These are phyloP conservation scores for Cordyceps tenuipes DNA, from an alignment of 2,329 filamentous ascomycete species.

Conservation along the genomic window DNA sequence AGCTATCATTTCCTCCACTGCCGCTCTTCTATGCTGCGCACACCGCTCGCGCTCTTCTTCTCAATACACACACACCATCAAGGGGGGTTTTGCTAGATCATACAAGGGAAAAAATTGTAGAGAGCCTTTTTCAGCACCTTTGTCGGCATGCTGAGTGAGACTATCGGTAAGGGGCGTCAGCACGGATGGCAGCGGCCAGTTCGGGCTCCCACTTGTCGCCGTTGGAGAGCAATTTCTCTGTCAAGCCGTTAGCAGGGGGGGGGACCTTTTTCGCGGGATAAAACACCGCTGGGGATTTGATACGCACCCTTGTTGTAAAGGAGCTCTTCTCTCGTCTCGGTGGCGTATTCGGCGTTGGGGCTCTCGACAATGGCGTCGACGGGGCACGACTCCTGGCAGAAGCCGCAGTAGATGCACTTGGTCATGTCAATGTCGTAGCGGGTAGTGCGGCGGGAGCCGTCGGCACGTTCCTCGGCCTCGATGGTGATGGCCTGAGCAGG, in stretches of 20 bases:
- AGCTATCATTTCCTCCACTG: slow-evolving; percentile 12
- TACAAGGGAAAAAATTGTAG: slow-evolving; percentile 9
- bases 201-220: slow-evolving; percentile 98
- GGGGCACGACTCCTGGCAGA: slow-evolving; percentile 97
- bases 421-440: slow-evolving; percentile 99
- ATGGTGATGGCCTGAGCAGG: slow-evolving; percentile 98
- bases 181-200: slow-evolving; percentile 81
- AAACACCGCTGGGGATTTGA: background rate
- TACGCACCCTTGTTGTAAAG: slow-evolving; percentile 80
- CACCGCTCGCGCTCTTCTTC: background rate
- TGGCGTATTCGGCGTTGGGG: slow-evolving; percentile 55
- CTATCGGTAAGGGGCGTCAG: slow-evolving; percentile 87
- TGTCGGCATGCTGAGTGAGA: slow-evolving; percentile 2
- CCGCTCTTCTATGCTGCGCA: slow-evolving; percentile 8
- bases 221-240: slow-evolving; percentile 77
- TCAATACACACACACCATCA: slow-evolving; percentile 2
- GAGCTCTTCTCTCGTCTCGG: slow-evolving; percentile 76
- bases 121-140: background rate
- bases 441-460: slow-evolving; percentile 89
- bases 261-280: background rate
- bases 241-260: slow-evolving; percentile 16
- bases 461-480: slow-evolving; percentile 94
- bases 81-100: slow-evolving; percentile 7
- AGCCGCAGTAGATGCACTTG: slow-evolving; percentile 99
- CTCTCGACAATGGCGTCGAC: slow-evolving; percentile 79